phyloP scores from a whole-genome alignment of 768 basidiomycete genomes.

The Rhodocollybia butyracea region DNA sequence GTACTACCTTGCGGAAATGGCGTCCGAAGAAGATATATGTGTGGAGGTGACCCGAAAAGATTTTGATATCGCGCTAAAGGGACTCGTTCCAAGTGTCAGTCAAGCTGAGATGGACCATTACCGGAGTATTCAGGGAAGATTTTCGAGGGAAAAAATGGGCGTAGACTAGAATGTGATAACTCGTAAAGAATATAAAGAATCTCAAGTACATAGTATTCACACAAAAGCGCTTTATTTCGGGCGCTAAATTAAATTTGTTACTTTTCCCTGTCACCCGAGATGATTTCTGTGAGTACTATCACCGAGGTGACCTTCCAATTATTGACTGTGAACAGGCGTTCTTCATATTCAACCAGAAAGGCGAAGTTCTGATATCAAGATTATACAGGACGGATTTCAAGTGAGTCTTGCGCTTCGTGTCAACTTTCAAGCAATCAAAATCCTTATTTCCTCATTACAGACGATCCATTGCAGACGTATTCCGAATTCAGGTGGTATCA shows the following conservation, averaged over 20 bases:
- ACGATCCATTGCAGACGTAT: slow-evolving; percentile 95
- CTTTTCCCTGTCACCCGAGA: too few species aligned
- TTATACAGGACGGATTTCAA: slow-evolving; percentile 97
- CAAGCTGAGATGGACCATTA: slow-evolving; percentile 87
- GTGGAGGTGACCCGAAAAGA: slow-evolving; percentile 76
- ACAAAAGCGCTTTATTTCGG: too few species aligned
- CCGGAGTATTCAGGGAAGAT: slow-evolving; percentile 62
- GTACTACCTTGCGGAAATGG: slow-evolving; percentile 86
- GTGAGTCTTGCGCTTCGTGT: slow-evolving; percentile 41
- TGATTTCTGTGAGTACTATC: background rate
- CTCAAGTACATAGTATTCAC: too few species aligned
- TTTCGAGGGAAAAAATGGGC: slow-evolving; percentile 47
- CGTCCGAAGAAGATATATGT: slow-evolving; percentile 60
- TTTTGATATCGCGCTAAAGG: slow-evolving; percentile 69
- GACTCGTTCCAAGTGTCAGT: slow-evolving; percentile 80
- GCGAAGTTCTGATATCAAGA: slow-evolving; percentile 96
- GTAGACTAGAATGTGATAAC: too few species aligned
- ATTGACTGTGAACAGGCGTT: slow-evolving; percentile 64
- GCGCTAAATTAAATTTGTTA: too few species aligned
- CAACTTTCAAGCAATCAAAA: background rate
- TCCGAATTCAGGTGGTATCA: slow-evolving; percentile 97
- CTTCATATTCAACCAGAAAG: slow-evolving; percentile 99
- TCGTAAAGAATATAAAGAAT: too few species aligned
- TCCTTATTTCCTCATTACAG: slow-evolving; percentile 36
- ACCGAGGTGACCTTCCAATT: background rate